A percentile compares a stretch with the other conserved stretches of the same genome.
Evolutionary conservation across 2,329 filamentous ascomycete genomes (phyloP).

Genomic region (Eurotiales sp.): DNA sequence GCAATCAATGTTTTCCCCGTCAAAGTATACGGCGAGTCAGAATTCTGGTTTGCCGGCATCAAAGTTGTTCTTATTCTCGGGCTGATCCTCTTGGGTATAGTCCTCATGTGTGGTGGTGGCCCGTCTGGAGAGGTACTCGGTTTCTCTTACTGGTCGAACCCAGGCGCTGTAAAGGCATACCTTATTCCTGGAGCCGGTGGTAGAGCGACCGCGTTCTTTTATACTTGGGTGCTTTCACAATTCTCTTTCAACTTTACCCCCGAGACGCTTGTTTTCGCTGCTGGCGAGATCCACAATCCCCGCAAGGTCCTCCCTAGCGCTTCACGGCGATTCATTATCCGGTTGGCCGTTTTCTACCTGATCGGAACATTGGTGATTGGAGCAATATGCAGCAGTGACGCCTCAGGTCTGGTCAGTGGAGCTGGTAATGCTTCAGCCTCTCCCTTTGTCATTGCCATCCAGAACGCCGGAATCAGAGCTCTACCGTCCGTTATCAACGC

Average conservation of each 20-base stretch:
- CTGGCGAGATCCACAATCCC: conserved; percentile 56
- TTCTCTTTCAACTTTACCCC: conserved; percentile 55
- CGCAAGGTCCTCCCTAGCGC: conserved; percentile 57
- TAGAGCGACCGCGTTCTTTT: conserved; percentile 50
- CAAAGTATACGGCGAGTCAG: conserved; percentile 49
- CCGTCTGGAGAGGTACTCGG: conserved; percentile 48
- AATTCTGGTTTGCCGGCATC: conserved; percentile 51
- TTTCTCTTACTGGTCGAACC: conserved; percentile 49
- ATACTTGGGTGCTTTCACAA: conserved; percentile 47
- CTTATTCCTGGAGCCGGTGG: conserved; percentile 45
- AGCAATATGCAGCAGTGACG: conserved; percentile 55
- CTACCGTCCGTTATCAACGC: conserved; percentile 72
- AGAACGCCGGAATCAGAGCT: conserved; percentile 57
- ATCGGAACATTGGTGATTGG: conserved; percentile 56
- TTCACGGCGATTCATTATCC: conserved; percentile 56
- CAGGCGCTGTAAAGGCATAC: conserved; percentile 47
- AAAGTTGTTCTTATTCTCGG: conserved; percentile 52
- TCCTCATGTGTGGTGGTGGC: conserved; percentile 55
- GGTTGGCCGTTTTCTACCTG: conserved; percentile 59
- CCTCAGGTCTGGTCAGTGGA: conserved; percentile 43
- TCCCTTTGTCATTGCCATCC: conserved; percentile 42
- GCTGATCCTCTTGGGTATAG: conserved; percentile 49
- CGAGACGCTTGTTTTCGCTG: conserved; percentile 53
- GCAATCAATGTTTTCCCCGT: conserved; percentile 47
- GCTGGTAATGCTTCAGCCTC: conserved; percentile 49